Evolutionary conservation across 495 filamentous ascomycete genomes (phyloP).

Genomic region (Pseudoneurospora amorphoporcata): DNA sequence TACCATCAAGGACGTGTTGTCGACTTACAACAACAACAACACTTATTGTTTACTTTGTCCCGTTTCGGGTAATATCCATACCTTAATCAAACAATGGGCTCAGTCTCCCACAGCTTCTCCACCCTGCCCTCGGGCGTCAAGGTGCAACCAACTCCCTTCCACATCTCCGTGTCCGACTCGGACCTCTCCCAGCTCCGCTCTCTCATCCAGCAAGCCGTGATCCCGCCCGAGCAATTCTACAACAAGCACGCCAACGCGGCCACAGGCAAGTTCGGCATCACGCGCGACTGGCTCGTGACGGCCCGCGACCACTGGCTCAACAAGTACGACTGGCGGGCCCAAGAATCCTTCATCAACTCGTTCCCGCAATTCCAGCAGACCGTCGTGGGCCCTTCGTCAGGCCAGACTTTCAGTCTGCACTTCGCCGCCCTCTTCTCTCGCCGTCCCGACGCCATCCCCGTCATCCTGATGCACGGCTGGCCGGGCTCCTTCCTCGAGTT

Average conservation of each 20-base stretch:
- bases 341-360: conserved; percentile 48
- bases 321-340: conserved; percentile 38
- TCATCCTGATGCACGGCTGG: conserved; percentile 40
- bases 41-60: not conserved
- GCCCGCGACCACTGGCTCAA: conserved; percentile 44
- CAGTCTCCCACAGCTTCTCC: not conserved
- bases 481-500: conserved; percentile 50
- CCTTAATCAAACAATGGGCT: not conserved
- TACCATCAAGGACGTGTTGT: not conserved
- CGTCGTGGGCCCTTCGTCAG: conserved; percentile 33
- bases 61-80: not conserved
- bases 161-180: conserved; percentile 1
- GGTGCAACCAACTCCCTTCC: conserved; percentile 5
- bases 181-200: conserved; percentile 4
- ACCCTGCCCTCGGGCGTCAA: conserved; percentile 4
- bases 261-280: conserved; percentile 40
- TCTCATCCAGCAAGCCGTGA: conserved; percentile 1
- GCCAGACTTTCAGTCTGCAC: conserved; percentile 39
- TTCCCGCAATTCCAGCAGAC: conserved; percentile 51
- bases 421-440: conserved; percentile 54
- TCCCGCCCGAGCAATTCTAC: conserved; percentile 7
- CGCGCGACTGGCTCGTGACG: conserved; percentile 43
- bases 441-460: conserved; percentile 47
- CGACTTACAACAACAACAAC: not conserved
- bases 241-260: conserved; percentile 5